Base-by-base conservation (phyloP, 805 yeast genomes). In the Cyberlindnera galapagoensis region DNA sequence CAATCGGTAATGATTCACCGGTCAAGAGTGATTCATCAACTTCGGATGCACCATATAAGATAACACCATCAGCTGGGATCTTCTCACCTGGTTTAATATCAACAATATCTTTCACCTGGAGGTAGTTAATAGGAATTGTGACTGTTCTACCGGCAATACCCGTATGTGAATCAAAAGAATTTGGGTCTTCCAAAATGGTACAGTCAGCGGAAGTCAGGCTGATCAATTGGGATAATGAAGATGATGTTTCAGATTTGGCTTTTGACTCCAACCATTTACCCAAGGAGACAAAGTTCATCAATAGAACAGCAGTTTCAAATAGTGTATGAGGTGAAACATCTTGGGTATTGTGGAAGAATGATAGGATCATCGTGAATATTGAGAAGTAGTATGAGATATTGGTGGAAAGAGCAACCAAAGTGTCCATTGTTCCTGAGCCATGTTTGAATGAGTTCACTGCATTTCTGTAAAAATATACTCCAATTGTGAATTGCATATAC, bases 161-260 rank as follows among this genome's bases (percentile, higher is more conserved):
- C 27, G 40, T 24, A 42, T 51, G 12, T 42, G 30, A 39, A 31
- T 26, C 46, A 21, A 52, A 41, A 2, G 32, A 16, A 4, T 42
- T 28, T 4, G 49, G 47, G 16, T 73, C 69, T 22, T 67, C 69
- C 7, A 83, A 60, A 17, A 88, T 75, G 0, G 69, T 59, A 44
- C 97, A 88, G 3, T 69, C 65, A 1, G 84, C 68, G 2, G 98
- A 97, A 1, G 94, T 71, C 34, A 92, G 61, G 3, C 88, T 77
- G 27, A 94, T 67, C 26, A 92, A 66, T 43, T 77, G 75, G 1
- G 96, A 80, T 24, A 92, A 65, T 0, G 97, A 94, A 3, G 84
- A 72, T 0, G 97, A 84, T 0, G 97, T 92, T 38, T 83, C 85
- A 4, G 97, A 95, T 51, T 92, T 86, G 3, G 98, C 97, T 42